Percentiles rank a stretch among this genome's conserved stretches.
Conservation (phyloP, 345 rosid genomes). For the Citrus unshiu region DNA sequence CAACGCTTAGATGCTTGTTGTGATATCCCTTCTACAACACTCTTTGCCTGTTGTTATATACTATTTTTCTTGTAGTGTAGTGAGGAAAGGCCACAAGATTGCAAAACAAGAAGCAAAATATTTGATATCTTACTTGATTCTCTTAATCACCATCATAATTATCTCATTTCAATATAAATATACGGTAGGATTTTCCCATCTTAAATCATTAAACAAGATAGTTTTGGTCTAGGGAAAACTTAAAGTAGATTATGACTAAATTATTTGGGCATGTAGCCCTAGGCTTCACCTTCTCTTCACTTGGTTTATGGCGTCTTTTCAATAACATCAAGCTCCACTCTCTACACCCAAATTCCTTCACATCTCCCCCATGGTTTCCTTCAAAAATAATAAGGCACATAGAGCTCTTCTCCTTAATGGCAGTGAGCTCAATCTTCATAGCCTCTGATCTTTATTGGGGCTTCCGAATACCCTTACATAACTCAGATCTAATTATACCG, state of each 20-base stretch:
- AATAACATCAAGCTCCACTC: slow-evolving; percentile 28
- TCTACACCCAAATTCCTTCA: slow-evolving; percentile 19
- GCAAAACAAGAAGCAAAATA: background rate
- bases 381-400: slow-evolving; percentile 12
- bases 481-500: slow-evolving; percentile 23
- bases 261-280: slow-evolving; percentile 34
- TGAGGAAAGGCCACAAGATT: background rate
- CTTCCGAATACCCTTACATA: slow-evolving; percentile 21
- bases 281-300: slow-evolving; percentile 18
- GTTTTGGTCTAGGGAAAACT: no score
- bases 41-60: no score
- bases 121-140: no score
- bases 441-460: slow-evolving; percentile 30
- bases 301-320: slow-evolving; percentile 39
- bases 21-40: no score
- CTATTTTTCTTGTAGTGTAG: no score
- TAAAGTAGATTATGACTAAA: background rate
- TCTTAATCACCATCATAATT: no score
- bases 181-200: no score
- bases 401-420: slow-evolving; percentile 29
- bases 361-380: slow-evolving; percentile 26
- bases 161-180: no score
- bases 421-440: slow-evolving; percentile 13
- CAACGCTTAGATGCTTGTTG: no score
- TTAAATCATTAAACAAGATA: no score